Evolutionary conservation across 140 eudicot genomes (phyloP), one percentile per base, ranked within the genome.

Genomic region (Bidens hawaiensis): DNA sequence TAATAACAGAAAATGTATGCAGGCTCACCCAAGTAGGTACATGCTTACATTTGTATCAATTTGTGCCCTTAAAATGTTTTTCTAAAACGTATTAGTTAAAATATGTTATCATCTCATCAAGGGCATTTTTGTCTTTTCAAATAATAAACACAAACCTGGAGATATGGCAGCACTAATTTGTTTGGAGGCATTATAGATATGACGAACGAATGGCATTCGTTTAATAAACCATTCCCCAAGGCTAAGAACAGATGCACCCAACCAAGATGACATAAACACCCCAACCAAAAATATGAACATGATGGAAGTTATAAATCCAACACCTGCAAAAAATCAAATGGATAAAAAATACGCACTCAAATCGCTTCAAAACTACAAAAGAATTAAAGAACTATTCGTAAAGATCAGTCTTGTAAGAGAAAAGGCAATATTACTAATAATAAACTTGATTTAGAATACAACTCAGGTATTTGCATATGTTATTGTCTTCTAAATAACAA

Each of bases 171-270:
- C n/a, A n/a, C n/a, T n/a, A n/a, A n/a, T n/a, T n/a, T n/a, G n/a
- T n/a, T n/a, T n/a, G n/a, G n/a, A n/a, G n/a, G n/a, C n/a, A n/a
- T n/a, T n/a, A n/a, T n/a, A n/a, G n/a, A n/a, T n/a, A n/a, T n/a
- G 90, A 24, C 87, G 87, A 60, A 86, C 87, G 70, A 86, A 83
- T 30, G 95, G 95, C 95, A 86, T 86, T 31, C 95, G 70, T 64
- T 86, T 86, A 16, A 86, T 86, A 68, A 86, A 86, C 95, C 95
- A 86, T 62, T 86, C 95, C 28, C 95, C 95, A 34, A 86, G 84
- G 67, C 93, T 60, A 42, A 87, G 41, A 68, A 87, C n/a, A n/a
- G n/a, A n/a, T n/a, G n/a, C n/a, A n/a, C n/a, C n/a, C n/a, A n/a
- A n/a, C n/a, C n/a, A n/a, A 25, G 95, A 87, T 2, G 95, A 87